Percentiles rank a stretch among this genome's conserved stretches.
These are phyloP conservation scores for Cardamine occulta DNA, from an alignment of 345 rosid species.

Conservation along the genomic window DNA sequence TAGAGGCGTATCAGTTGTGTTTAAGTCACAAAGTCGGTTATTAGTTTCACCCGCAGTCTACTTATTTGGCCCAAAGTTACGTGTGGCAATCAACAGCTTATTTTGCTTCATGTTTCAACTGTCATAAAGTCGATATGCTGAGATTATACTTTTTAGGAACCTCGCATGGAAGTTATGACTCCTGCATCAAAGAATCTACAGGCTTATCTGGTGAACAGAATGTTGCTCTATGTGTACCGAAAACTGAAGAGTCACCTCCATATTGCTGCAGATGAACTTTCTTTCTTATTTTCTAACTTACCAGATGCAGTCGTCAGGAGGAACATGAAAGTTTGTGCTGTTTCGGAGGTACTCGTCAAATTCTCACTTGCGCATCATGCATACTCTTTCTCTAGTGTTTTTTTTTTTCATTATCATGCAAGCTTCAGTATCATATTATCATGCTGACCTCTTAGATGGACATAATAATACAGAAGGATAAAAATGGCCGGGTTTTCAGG, in stretches of 20 bases:
- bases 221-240: constrained; percentile 78
- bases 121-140: constrained; percentile 2
- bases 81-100: constrained; percentile 13
- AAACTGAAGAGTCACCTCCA: constrained; percentile 64
- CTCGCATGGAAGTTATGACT: constrained; percentile 89
- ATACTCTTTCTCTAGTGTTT: constrained; percentile 10
- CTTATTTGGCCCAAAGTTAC: not conserved
- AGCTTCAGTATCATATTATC: not conserved
- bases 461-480: constrained; percentile 63
- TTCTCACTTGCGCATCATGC: not conserved
- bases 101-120: constrained; percentile 7
- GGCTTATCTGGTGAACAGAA: constrained; percentile 67
- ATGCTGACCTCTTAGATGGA: constrained; percentile 34
- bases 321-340: constrained; percentile 75
- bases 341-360: constrained; percentile 59
- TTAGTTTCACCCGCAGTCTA: constrained; percentile 13
- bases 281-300: constrained; percentile 63
- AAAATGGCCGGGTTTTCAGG: constrained; percentile 68
- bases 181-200: constrained; percentile 85
- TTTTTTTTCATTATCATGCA: constrained; percentile 49
- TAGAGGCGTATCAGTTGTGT: constrained; percentile 4
- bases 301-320: constrained; percentile 68
- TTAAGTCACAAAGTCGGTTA: constrained; percentile 11
- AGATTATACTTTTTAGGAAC: constrained; percentile 60
- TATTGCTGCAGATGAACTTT: constrained; percentile 73